A percentile compares a stretch with the other conserved stretches of the same genome.
phyloP scores from a whole-genome alignment of 1,284 basidiomycete genomes.

The Mycosarcoma mackinlayi region DNA sequence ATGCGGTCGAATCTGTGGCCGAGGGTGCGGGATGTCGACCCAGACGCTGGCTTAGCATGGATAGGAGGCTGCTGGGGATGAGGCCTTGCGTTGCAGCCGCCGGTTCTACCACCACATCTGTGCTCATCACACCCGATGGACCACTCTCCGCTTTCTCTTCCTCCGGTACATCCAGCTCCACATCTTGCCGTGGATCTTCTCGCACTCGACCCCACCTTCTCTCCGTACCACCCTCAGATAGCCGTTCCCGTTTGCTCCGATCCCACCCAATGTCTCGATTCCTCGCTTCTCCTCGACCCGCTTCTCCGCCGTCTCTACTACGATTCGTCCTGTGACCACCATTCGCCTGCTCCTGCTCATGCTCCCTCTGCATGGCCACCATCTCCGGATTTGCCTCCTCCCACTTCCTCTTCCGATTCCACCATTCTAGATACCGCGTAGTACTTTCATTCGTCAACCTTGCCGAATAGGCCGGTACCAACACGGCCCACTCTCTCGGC shows the following conservation, averaged over 20 bases:
- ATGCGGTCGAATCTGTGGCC: background rate
- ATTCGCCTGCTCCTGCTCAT: background rate
- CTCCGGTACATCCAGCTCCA: background rate
- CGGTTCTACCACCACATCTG: background rate
- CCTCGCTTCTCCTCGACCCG: background rate
- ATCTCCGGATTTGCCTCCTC: slow-evolving; percentile 30
- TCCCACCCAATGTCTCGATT: background rate
- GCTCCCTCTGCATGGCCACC: slow-evolving; percentile 1
- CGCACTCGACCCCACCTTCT: too few species aligned
- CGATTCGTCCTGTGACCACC: too few species aligned
- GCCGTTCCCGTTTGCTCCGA: background rate
- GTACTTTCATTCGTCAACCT: slow-evolving; percentile 41
- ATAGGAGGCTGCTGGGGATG: slow-evolving; percentile 18
- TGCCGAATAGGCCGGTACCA: slow-evolving; percentile 25
- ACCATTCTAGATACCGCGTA: slow-evolving; percentile 44
- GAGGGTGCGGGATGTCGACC: slow-evolving; percentile 2
- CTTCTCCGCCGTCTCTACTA: background rate
- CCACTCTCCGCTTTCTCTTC: background rate
- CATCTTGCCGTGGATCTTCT: too few species aligned
- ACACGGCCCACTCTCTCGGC: slow-evolving; percentile 18
- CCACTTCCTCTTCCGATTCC: slow-evolving; percentile 30
- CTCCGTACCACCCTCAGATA: too few species aligned
- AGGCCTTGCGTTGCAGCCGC: slow-evolving; percentile 1
- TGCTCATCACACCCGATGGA: too few species aligned
- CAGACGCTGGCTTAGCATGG: slow-evolving; percentile 13